Percentiles rank a stretch among this genome's conserved stretches.
phyloP scores from a whole-genome alignment of 176 grass and related monocot species.

The Musa itinerans region DNA sequence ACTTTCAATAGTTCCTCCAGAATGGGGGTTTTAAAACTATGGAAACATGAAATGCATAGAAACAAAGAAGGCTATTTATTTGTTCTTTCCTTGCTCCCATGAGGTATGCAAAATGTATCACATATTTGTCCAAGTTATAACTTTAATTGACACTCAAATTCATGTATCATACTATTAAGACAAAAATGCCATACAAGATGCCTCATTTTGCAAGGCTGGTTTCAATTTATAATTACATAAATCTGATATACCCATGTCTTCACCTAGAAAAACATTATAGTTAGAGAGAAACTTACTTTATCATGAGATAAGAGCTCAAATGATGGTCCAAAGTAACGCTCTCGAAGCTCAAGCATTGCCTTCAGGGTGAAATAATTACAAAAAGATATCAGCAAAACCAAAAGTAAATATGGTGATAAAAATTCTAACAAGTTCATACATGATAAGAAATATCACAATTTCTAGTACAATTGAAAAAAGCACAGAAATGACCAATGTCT shows the following conservation, averaged over 20 bases:
- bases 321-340: conserved; percentile 80
- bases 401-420: neutral
- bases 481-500: no score
- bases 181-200: neutral
- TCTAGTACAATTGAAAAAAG: neutral
- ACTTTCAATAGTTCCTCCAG: neutral
- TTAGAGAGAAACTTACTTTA: conserved; percentile 34
- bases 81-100: neutral
- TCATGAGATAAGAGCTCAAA: conserved; percentile 76
- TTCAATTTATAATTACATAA: neutral
- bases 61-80: neutral
- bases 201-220: neutral
- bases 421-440: neutral
- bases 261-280: neutral
- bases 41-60: neutral
- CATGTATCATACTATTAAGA: neutral
- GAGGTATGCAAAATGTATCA: neutral
- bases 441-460: neutral
- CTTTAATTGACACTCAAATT: neutral
- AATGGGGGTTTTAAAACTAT: neutral
- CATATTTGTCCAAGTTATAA: neutral
- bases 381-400: neutral
- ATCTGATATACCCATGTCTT: neutral
- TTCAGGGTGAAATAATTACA: conserved; percentile 21
- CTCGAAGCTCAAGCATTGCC: conserved; percentile 44